Conservation (phyloP, 2,329 filamentous ascomycete genomes). For the Ascochyta lentis region DNA sequence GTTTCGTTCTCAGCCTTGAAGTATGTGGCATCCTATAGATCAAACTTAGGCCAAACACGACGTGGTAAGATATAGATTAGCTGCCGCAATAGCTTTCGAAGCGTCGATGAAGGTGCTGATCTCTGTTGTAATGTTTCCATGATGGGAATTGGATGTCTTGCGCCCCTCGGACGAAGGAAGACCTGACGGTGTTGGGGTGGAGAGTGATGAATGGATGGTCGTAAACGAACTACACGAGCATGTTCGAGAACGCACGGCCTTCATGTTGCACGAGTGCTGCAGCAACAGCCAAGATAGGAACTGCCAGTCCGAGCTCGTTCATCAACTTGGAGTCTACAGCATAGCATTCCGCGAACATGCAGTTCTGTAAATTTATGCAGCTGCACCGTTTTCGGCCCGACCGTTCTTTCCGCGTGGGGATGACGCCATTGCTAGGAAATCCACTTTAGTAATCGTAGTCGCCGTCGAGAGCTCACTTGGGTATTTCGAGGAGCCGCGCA, state of each 20-base stretch:
- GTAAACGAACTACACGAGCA: neutral
- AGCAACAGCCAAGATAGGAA: neutral
- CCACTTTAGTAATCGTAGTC: constrained; percentile 8
- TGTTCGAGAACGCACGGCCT: constrained; percentile 8
- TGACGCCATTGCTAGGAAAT: constrained; percentile 12
- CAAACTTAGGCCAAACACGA: constrained; percentile 9
- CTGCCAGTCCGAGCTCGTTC: neutral
- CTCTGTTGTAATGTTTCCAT: too few species aligned
- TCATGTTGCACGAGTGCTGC: constrained; percentile 6
- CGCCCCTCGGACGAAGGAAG: too few species aligned
- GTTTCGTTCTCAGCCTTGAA: neutral
- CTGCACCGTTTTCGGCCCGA: neutral
- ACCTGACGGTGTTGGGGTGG: too few species aligned
- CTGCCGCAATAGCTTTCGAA: too few species aligned
- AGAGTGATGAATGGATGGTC: too few species aligned
- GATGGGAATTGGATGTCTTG: too few species aligned
- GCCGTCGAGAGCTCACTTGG: neutral
- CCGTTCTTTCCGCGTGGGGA: constrained; percentile 4
- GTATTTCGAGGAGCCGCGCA: neutral
- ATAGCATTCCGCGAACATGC: neutral
- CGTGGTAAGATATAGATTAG: neutral
- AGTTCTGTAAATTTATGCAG: neutral
- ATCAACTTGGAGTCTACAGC: neutral
- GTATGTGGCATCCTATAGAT: neutral
- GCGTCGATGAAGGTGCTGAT: too few species aligned